Evolutionary conservation across 768 basidiomycete species (phyloP), one percentile per base, ranked within the genome.

Genomic region (Wakefieldia striispora): DNA sequence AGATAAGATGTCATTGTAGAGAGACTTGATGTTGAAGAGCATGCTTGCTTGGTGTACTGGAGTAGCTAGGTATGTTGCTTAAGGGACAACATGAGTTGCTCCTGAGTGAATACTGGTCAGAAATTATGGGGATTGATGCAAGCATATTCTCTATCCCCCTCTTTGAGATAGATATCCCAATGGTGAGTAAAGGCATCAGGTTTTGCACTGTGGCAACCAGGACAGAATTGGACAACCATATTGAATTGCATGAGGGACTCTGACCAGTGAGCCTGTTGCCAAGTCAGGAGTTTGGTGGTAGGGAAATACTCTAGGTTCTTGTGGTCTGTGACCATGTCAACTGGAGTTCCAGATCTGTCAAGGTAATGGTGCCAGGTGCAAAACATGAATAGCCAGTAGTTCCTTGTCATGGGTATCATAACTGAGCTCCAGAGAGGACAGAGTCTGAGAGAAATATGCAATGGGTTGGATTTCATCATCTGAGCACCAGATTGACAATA

Each of bases 101-200:
- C n/a, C n/a, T n/a, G n/a, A n/a, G n/a, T n/a, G n/a, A n/a, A n/a
- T n/a, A n/a, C n/a, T n/a, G n/a, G n/a, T n/a, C 26, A 46, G 6
- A 36, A 36, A 8, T 49, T 49, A 26, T 49, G 27, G 0, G 20
- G 38, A 21, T 47, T 47, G 21, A 47, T 5, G 2, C 10, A 5
- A 40, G 46, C 6, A 12, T 36, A 49, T 34, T 49, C 34, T 26
- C 12, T n/a, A n/a, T n/a, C n/a, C n/a, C n/a, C n/a, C n/a, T n/a
- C n/a, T n/a, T n/a, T n/a, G n/a, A n/a, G n/a, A 13, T 49, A 49
- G 47, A 49, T 10, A 4, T 49, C 34, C 40, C 33, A 42, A 3
- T 1, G 4, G 36, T 41, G 20, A 49, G 41, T 49, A 6, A n/a
- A n/a, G n/a, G n/a, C n/a, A n/a, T n/a, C n/a, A n/a, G n/a, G n/a